phyloP scores from a whole-genome alignment of 2,329 filamentous ascomycete genomes.

The Alternaria rosae region DNA sequence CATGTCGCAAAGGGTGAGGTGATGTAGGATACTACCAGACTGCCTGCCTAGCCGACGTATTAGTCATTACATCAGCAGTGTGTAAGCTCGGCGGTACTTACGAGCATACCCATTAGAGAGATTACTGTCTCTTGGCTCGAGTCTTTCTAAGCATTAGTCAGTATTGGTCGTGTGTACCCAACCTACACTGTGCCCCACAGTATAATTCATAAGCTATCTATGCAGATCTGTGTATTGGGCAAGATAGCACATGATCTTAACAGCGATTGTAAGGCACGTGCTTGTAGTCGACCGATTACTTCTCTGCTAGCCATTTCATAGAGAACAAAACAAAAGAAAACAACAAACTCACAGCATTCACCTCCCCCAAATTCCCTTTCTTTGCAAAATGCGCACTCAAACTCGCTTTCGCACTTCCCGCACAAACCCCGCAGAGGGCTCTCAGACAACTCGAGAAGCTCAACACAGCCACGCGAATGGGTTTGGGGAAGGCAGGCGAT shows the following conservation, averaged over 20 bases:
- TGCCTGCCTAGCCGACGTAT: constrained; percentile 65
- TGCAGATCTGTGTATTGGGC: background rate
- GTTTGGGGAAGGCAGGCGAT: constrained; percentile 73
- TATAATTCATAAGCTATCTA: background rate
- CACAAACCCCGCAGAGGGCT: constrained; percentile 85
- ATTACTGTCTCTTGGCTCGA: constrained; percentile 95
- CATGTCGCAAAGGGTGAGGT: constrained; percentile 76
- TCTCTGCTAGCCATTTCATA: background rate
- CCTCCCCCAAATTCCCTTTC: constrained; percentile 85
- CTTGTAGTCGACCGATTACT: background rate
- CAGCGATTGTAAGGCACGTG: background rate
- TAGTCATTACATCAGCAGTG: constrained; percentile 9
- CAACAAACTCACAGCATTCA: constrained; percentile 73
- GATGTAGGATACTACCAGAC: constrained; percentile 78
- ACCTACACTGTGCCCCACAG: background rate
- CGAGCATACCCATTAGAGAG: constrained; percentile 84
- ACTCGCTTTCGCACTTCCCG: constrained; percentile 87
- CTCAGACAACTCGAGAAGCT: constrained; percentile 66
- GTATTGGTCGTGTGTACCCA: background rate
- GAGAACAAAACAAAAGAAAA: background rate
- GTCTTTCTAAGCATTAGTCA: constrained; percentile 66
- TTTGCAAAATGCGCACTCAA: constrained; percentile 90
- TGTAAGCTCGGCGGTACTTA: constrained; percentile 44
- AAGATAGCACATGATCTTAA: background rate
- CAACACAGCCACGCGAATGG: constrained; percentile 63